Evolutionary conservation across 805 yeast species (phyloP).

Genomic region (Saccharomycopsis sp.): DNA sequence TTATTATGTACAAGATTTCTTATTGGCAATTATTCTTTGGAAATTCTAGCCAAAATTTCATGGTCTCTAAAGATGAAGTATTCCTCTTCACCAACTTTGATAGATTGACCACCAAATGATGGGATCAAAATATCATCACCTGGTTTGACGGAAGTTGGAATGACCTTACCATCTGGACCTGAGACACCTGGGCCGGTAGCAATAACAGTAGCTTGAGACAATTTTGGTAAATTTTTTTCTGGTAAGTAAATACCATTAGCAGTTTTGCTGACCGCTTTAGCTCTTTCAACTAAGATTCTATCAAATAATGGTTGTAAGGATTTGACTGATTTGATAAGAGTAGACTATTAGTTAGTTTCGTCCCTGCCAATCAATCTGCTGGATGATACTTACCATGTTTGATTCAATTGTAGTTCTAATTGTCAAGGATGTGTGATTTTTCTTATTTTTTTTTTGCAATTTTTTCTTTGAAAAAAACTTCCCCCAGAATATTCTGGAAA

Average conservation of each 20-base stretch:
- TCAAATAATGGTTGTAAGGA: constrained; percentile 88
- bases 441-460: too few species aligned
- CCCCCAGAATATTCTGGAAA: too few species aligned
- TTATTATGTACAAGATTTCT: constrained; percentile 1
- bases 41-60: constrained; percentile 88
- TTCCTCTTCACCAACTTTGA: constrained; percentile 80
- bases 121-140: constrained; percentile 97
- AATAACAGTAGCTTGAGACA: constrained; percentile 84
- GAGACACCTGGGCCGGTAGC: constrained; percentile 94
- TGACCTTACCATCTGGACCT: constrained; percentile 65
- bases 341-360: too few species aligned
- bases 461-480: too few species aligned
- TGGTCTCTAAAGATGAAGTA: constrained; percentile 80
- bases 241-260: constrained; percentile 92
- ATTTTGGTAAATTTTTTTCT: constrained; percentile 91
- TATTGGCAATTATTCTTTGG: constrained; percentile 41
- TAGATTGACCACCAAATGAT: constrained; percentile 83
- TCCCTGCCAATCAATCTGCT: too few species aligned
- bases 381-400: too few species aligned
- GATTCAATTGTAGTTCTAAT: too few species aligned
- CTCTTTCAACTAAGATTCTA: constrained; percentile 92
- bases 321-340: constrained; percentile 74
- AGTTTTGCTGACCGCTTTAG: constrained; percentile 85
- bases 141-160: constrained; percentile 67
- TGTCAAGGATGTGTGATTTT: too few species aligned